Percentiles rank a stretch among this genome's conserved stretches.
These are phyloP conservation scores for Pseudogymnoascus sp. DNA, from an alignment of 2,329 filamentous ascomycete genomes.

Conservation along the genomic window DNA sequence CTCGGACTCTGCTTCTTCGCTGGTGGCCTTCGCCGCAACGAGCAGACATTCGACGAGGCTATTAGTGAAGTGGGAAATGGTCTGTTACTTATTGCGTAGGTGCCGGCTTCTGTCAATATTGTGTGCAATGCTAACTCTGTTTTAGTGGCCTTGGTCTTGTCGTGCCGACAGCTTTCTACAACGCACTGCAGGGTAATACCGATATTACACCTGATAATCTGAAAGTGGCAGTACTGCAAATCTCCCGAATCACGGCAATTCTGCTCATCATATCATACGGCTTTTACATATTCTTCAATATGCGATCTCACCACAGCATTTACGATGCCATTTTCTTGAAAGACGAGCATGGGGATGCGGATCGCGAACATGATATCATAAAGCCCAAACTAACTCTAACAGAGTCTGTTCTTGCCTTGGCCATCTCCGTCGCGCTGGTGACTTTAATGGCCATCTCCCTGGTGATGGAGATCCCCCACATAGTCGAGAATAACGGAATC, in stretches of 20 bases:
- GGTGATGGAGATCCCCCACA: conserved; percentile 60
- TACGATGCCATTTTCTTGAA: conserved; percentile 65
- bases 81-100: conserved; percentile 67
- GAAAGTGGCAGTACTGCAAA: conserved; percentile 44
- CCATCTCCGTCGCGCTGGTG: conserved; percentile 57
- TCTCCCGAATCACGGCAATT: conserved; percentile 63
- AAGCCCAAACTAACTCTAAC: conserved; percentile 66
- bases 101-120: conserved; percentile 22
- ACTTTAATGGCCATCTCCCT: conserved; percentile 65
- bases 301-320: conserved; percentile 66
- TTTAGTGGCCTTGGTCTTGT: conserved; percentile 40
- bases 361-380: conserved; percentile 48
- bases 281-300: conserved; percentile 63
- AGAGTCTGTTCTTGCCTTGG: conserved; percentile 59
- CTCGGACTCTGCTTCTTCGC: conserved; percentile 72
- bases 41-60: conserved; percentile 63
- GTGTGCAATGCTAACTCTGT: conserved; percentile 11
- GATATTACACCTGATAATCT: conserved; percentile 34
- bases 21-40: conserved; percentile 59
- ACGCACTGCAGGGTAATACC: conserved; percentile 32
- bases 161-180: conserved; percentile 37
- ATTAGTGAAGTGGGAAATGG: conserved; percentile 74
- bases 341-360: conserved; percentile 60
- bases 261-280: conserved; percentile 62
- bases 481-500: conserved; percentile 42